A percentile compares a stretch with the other conserved stretches of the same genome.
phyloP scores from a whole-genome alignment of 257 asterid species.

The Jacaranda copaia region DNA sequence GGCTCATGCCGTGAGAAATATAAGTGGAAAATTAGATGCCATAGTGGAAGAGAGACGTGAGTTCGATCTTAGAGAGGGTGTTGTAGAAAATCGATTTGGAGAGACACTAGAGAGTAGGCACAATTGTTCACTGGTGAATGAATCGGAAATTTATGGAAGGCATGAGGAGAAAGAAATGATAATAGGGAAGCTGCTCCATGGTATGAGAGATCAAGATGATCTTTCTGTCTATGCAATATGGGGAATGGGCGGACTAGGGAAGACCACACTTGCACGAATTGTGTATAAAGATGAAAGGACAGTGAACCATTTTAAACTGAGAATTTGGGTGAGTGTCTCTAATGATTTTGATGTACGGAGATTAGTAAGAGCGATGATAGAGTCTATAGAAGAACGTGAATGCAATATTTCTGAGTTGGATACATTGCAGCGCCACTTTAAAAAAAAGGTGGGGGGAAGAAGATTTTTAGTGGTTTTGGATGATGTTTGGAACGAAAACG shows the following conservation, averaged over 20 bases:
- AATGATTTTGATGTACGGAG: constrained; percentile 29
- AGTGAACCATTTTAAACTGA: constrained; percentile 20
- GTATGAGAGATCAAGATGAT: constrained; percentile 10
- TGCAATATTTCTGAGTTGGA: constrained; percentile 30
- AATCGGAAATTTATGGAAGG: constrained; percentile 41
- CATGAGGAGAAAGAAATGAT: constrained; percentile 38
- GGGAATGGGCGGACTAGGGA: constrained; percentile 51
- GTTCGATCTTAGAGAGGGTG: constrained; percentile 36
- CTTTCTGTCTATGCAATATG: constrained; percentile 39
- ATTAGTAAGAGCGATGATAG: constrained; percentile 34
- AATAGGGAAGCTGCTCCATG: constrained; percentile 11
- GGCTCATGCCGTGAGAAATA: constrained; percentile 8
- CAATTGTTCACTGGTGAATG: constrained; percentile 42
- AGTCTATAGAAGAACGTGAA: constrained; percentile 3
- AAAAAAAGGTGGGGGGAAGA: constrained; percentile 32
- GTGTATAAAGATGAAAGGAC: constrained; percentile 40
- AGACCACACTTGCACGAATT: constrained; percentile 41
- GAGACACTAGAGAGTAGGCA: constrained; percentile 7
- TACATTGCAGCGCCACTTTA: constrained; percentile 31
- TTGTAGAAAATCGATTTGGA: constrained; percentile 30
- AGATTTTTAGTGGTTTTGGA: constrained; percentile 41
- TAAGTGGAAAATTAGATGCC: constrained; percentile 34
- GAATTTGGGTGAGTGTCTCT: no score
- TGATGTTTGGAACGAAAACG: constrained; percentile 49
- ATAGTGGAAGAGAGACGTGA: constrained; percentile 25